Base-by-base conservation (phyloP, 2,329 filamentous ascomycete genomes). In the Catunica adiposa region DNA sequence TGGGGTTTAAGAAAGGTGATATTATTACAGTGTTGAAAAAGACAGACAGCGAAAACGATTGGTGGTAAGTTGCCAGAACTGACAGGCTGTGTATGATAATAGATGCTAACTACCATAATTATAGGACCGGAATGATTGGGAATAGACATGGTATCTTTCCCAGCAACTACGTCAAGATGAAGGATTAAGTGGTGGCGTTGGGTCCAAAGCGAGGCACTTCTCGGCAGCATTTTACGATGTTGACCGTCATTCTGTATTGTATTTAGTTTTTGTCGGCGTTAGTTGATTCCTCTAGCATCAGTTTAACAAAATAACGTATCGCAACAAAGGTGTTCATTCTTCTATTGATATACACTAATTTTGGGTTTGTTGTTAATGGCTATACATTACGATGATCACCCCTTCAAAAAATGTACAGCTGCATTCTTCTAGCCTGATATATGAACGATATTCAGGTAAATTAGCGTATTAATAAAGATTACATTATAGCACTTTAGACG, bases 1-100 rank as follows among this genome's bases (percentile, higher is more conserved):
- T 97, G 56, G 87, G 84, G 0, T 98, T 98, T 71, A 95, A 94
- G 73, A 98, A 98, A 75, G 92, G 92, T 20, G 92, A 98, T 29
- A 69, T 97, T 56, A 96, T 98, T 61, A 96, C 89, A 1, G 89
- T 98, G 57, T 68, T 94, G 57, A 96, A 98, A 73, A 85, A 86
- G 69, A 97, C 90, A 3, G 87, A 97, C 3, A 96, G 85, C 62
- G 85, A 87, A 58, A 89, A 89, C 57, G 90, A 97, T 67, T 97
- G 90, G 90, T 97, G 90, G 81, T 84, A 74, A 62, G 80, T 77
- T n/a, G 31, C 7, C 14, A 31, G 11, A 34, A 11, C 5, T 34
- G 5, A 34, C 11, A n/a, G 29, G 11, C 5, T 34, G 29, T 34
- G 5, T 34, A 11, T 11, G 5, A 38, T 15, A 23, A 31, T 46